phyloP scores from a whole-genome alignment of 768 basidiomycete species.

The Agaricus sinodeliciosus region DNA sequence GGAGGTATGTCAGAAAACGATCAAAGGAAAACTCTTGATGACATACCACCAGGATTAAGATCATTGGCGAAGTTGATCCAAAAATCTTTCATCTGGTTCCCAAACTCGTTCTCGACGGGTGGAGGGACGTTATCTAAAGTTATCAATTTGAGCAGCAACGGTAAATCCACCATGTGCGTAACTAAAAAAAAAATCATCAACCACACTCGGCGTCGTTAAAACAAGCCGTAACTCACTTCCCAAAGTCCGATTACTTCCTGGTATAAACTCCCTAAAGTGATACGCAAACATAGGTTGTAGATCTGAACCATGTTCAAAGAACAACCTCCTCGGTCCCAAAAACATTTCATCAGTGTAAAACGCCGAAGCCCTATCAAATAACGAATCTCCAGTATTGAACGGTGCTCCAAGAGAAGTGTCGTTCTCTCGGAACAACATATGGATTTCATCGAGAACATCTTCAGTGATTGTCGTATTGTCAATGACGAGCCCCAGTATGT shows the following conservation, averaged over 20 bases:
- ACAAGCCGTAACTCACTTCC: conserved; percentile 32
- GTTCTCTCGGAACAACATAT: conserved; percentile 40
- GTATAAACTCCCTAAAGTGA: conserved; percentile 50
- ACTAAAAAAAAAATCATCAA: conserved; percentile 23
- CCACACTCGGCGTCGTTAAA: background rate
- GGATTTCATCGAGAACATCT: conserved; percentile 31
- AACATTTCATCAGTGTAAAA: conserved; percentile 60
- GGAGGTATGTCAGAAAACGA: too few relatives aligned
- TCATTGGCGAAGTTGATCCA: conserved; percentile 54
- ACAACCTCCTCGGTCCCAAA: conserved; percentile 40
- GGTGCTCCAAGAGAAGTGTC: conserved; percentile 39
- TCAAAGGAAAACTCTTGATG: background rate
- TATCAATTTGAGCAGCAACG: conserved; percentile 41
- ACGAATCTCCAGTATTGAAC: conserved; percentile 53
- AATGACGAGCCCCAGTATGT: conserved; percentile 42
- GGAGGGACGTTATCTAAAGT: conserved; percentile 19
- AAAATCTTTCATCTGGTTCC: conserved; percentile 42
- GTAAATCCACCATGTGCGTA: conserved; percentile 42
- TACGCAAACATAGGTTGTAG: conserved; percentile 47
- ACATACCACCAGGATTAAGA: conserved; percentile 46
- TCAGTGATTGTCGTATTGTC: conserved; percentile 43
- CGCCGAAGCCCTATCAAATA: conserved; percentile 48
- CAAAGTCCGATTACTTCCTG: conserved; percentile 37
- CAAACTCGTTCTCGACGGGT: conserved; percentile 34
- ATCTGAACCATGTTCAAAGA: conserved; percentile 41